A percentile compares a stretch with the other conserved stretches of the same genome.
Conservation (phyloP, 169 alveolate species). For the Plasmodium knowlesi region DNA sequence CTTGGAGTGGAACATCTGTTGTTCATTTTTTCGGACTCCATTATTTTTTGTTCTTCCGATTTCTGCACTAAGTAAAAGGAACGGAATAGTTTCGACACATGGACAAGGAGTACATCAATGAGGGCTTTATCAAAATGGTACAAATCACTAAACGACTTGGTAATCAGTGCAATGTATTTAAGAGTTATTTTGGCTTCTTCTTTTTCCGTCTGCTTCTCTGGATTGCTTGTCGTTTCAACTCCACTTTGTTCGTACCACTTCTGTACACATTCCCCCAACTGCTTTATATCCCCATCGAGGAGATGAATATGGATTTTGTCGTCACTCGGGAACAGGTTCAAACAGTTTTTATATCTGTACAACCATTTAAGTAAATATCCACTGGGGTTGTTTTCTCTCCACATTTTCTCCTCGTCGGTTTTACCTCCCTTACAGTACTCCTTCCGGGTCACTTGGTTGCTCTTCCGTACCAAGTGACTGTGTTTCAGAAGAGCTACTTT, state of each 20-base stretch:
- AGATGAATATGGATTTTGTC: background rate
- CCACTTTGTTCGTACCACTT: background rate
- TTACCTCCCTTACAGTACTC: background rate
- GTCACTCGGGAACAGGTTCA: background rate
- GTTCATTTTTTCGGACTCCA: background rate
- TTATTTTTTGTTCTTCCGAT: background rate
- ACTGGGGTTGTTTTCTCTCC: background rate
- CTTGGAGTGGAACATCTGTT: background rate
- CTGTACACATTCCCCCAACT: background rate
- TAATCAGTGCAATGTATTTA: background rate
- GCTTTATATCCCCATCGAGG: constrained; percentile 24
- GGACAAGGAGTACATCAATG: background rate
- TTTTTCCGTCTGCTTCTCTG: too few relatives aligned
- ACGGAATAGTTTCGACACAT: background rate
- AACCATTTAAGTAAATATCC: constrained; percentile 31
- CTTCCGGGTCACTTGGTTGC: background rate
- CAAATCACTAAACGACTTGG: background rate
- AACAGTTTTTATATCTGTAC: constrained; percentile 24
- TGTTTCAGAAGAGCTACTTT: background rate
- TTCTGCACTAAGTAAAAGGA: constrained; percentile 9
- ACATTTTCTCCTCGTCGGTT: background rate
- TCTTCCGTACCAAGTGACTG: background rate
- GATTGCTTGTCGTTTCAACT: background rate
- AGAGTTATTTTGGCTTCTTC: constrained; percentile 9
- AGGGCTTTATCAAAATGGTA: constrained; percentile 20